A percentile compares a stretch with the other conserved stretches of the same genome.
phyloP scores from a whole-genome alignment of 495 filamentous ascomycete species.

The Xanthoparmelia taractica region DNA sequence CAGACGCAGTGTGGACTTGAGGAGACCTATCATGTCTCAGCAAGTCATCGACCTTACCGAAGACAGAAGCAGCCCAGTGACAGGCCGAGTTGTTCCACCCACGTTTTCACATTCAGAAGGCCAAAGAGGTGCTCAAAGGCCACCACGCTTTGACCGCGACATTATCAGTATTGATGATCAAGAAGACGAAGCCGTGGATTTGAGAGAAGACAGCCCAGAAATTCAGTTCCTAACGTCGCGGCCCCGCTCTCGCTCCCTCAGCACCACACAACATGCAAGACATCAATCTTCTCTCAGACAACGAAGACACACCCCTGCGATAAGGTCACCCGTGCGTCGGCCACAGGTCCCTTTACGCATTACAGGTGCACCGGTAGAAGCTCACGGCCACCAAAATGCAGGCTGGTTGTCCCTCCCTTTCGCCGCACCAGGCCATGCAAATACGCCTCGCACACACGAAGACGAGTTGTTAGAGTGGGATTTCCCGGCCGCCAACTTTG shows the following conservation, averaged over 20 bases:
- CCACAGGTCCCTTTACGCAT: conserved; percentile 13
- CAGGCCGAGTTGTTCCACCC: conserved; percentile 14
- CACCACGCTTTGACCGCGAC: conserved; percentile 22
- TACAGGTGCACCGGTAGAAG: conserved; percentile 4
- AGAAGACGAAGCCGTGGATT: conserved; percentile 13
- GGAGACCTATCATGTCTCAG: conserved; percentile 39
- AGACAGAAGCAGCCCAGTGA: conserved; percentile 37
- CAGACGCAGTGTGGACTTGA: conserved; percentile 40
- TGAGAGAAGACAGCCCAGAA: conserved; percentile 23
- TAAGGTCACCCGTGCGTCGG: conserved; percentile 7
- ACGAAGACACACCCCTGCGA: conserved; percentile 6
- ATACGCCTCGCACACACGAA: not conserved
- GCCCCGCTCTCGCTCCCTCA: conserved; percentile 20
- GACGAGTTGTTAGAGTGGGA: conserved; percentile 4
- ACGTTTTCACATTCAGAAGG: not conserved
- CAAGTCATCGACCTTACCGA: conserved; percentile 51
- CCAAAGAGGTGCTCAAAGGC: conserved; percentile 18
- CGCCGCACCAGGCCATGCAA: not conserved
- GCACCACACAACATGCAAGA: conserved; percentile 7
- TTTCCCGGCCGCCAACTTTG: conserved; percentile 11
- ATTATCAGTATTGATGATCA: conserved; percentile 28
- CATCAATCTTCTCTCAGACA: conserved; percentile 6
- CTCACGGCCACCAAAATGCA: conserved; percentile 7
- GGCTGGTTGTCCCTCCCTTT: not conserved
- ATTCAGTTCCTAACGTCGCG: conserved; percentile 24